These are phyloP conservation scores for Phoma herbarum DNA, from an alignment of 2,329 filamentous ascomycete genomes.

Conservation along the genomic window DNA sequence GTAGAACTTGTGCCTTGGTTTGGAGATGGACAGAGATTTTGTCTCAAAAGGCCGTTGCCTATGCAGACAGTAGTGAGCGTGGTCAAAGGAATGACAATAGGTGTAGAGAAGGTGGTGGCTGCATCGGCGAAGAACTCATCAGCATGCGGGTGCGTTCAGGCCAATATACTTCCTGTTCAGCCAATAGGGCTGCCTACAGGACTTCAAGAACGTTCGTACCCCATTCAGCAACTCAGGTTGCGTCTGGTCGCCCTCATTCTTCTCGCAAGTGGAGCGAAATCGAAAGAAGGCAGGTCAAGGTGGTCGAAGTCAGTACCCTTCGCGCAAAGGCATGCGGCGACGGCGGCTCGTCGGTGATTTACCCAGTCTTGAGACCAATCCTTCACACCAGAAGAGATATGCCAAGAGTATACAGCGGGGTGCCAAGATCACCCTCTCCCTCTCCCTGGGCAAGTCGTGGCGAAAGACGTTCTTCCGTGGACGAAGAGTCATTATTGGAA, in stretches of 20 bases:
- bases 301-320: not conserved
- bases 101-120: conserved; percentile 14
- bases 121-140: conserved; percentile 5
- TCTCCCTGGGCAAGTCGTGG: not conserved
- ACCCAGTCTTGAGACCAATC: not conserved
- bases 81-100: conserved; percentile 13
- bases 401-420: conserved; percentile 1
- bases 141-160: not conserved
- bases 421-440: conserved; percentile 1
- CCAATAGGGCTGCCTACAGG: not conserved
- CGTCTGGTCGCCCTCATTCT: conserved; percentile 5
- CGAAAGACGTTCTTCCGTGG: conserved; percentile 1
- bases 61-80: conserved; percentile 10
- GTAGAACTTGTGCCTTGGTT: conserved; percentile 7
- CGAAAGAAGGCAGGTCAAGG: conserved; percentile 1
- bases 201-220: not conserved
- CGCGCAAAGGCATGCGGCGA: conserved; percentile 9
- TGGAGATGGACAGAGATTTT: not conserved
- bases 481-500: not conserved
- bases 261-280: conserved; percentile 4
- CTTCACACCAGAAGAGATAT: not conserved
- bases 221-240: not conserved
- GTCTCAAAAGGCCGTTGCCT: conserved; percentile 2
- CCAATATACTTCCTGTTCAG: conserved; percentile 9
- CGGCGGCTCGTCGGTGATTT: conserved; percentile 10